Evolutionary conservation across 768 basidiomycete species (phyloP).

Genomic region (Boletus coccyginus): DNA sequence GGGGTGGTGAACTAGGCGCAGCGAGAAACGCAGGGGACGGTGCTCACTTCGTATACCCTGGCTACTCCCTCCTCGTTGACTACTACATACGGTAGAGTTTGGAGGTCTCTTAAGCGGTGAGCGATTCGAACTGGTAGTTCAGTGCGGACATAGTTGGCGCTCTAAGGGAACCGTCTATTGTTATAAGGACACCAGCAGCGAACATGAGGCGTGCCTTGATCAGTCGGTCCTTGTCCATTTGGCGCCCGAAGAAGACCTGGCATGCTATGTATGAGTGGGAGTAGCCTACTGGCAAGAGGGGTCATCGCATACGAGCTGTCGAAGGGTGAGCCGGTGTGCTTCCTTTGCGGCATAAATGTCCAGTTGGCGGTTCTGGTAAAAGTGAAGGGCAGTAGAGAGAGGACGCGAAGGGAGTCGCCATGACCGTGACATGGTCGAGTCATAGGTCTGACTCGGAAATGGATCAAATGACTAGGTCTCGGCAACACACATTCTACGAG

Average conservation of each 20-base stretch:
- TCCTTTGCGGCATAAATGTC: conserved; percentile 77
- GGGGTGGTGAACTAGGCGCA: not conserved
- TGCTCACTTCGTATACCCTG: conserved; percentile 78
- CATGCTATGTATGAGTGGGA: not conserved
- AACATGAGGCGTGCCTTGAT: conserved; percentile 52
- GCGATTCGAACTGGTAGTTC: conserved; percentile 87
- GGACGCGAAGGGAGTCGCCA: conserved; percentile 16
- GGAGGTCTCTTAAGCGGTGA: conserved; percentile 83
- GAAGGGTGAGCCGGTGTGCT: conserved; percentile 67
- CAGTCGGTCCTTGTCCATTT: conserved; percentile 74
- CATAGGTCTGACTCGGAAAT: too few species aligned
- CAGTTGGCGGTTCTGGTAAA: conserved; percentile 81
- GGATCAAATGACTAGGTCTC: not conserved
- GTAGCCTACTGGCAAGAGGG: not conserved
- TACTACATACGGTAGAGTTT: conserved; percentile 81
- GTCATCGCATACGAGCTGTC: conserved; percentile 62
- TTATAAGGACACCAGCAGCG: not conserved
- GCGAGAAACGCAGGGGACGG: not conserved
- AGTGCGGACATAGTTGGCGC: conserved; percentile 87
- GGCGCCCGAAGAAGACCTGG: conserved; percentile 84
- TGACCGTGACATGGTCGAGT: conserved; percentile 25
- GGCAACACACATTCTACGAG: not conserved
- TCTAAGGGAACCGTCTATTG: conserved; percentile 40
- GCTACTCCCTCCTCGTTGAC: conserved; percentile 83
- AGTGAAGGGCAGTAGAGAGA: conserved; percentile 50